Base-by-base conservation (phyloP, 306 rosid genomes). In the Quercus aquifolioides region DNA sequence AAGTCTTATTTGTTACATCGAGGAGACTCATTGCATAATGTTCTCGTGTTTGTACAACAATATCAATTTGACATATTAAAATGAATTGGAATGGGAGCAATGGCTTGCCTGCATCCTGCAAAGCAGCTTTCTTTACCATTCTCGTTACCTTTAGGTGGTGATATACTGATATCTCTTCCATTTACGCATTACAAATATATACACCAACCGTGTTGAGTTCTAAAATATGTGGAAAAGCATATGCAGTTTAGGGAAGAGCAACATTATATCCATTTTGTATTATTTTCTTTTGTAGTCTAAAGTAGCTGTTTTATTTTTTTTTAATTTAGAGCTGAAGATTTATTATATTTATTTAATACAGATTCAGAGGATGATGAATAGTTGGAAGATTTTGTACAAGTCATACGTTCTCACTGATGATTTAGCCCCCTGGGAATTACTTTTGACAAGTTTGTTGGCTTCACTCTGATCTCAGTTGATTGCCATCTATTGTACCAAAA, bases 351-450 rank as follows among this genome's bases (percentile, higher is more conserved):
- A 30, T 59, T 73, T 58, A 74, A 71, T 78, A 76, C 97, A 95
- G 99, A 95, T 95, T 95, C 99, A 71, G 99, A 95, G 18, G 96
- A 91, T 20, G 99, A 95, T 64, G 92, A 93, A 70, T 88, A 85
- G 88, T 74, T 28, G 76, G 77, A 86, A 73, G 88, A 75, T 79
- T 74, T 85, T 79, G 75, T 70, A 59, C 76, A 76, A 75, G 83
- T 74, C 56, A 75, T 74, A 74, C 73, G 79, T 69, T 55, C 68
- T 25, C 26, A 64, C 73, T 82, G 85, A 84, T 70, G 82, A 82
- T 85, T 72, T 68, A 81, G 80, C 82, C 88, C 51, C 77, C 74
- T 85, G 84, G 69, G 82, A 86, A 76, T 78, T 73, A 56, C 80
- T 80, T 79, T 79, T 49, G 81, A 87, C 84, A 31, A 83, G 81